Evolutionary conservation across 306 rosid species (phyloP).

Genomic region (Cicer yamashitae): DNA sequence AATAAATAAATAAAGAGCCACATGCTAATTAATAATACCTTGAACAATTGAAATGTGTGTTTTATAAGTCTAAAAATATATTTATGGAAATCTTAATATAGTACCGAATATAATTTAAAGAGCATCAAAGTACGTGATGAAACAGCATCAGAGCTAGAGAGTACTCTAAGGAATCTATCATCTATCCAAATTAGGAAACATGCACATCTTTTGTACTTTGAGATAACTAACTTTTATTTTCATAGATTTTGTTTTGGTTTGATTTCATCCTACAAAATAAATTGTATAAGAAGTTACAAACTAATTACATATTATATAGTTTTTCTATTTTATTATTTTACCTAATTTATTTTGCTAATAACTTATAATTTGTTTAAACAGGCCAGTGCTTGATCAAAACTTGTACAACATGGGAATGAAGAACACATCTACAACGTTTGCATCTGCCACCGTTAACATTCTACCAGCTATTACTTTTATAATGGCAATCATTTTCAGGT

Average conservation of each 20-base stretch:
- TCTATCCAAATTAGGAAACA: constrained; percentile 29
- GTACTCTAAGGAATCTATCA: constrained; percentile 22
- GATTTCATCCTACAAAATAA: constrained; percentile 20
- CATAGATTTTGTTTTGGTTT: constrained; percentile 30
- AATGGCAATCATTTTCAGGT: constrained; percentile 93
- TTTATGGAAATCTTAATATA: no score
- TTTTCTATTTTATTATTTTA: not conserved
- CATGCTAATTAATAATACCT: no score
- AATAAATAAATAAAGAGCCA: no score
- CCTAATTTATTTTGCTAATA: constrained; percentile 5
- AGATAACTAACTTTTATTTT: not conserved
- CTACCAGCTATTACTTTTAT: constrained; percentile 94
- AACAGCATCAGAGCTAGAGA: constrained; percentile 4
- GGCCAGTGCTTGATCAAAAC: constrained; percentile 98
- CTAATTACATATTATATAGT: not conserved
- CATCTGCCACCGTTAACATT: constrained; percentile 74
- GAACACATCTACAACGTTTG: constrained; percentile 88
- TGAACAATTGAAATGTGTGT: no score
- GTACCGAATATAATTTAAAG: no score
- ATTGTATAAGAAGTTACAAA: not conserved
- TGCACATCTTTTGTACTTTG: constrained; percentile 37
- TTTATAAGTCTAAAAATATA: no score
- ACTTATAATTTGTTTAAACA: constrained; percentile 43
- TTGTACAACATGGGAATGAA: constrained; percentile 89
- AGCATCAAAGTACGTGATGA: not conserved